A percentile compares a stretch with the other conserved stretches of the same genome.
phyloP scores from a whole-genome alignment of 371 early-diverging fungal genomes.

The Amoeboaphelidium protococcarum region DNA sequence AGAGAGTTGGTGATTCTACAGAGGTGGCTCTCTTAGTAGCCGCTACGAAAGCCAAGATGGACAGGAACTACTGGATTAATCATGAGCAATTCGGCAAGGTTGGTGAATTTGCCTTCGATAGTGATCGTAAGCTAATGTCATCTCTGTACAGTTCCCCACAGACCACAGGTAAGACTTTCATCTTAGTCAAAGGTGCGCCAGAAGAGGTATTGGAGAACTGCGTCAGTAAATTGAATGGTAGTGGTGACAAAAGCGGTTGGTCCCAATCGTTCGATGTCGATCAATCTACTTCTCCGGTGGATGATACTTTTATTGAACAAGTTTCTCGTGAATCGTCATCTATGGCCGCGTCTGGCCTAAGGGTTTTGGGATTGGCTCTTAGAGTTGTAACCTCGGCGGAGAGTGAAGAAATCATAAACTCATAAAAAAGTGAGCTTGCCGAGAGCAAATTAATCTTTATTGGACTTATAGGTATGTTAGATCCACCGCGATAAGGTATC shows the following conservation, averaged over 20 bases:
- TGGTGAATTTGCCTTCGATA: slow-evolving; percentile 57
- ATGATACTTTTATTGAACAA: slow-evolving; percentile 27
- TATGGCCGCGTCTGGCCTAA: slow-evolving; percentile 51
- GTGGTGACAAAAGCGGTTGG: slow-evolving; percentile 18
- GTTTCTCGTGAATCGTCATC: slow-evolving; percentile 36
- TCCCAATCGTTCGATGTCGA: slow-evolving; percentile 17
- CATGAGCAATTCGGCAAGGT: slow-evolving; percentile 17
- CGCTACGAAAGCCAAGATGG: slow-evolving; percentile 23
- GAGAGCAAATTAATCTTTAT: slow-evolving; percentile 28
- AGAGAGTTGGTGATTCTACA: slow-evolving; percentile 49
- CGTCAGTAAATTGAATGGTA: slow-evolving; percentile 19
- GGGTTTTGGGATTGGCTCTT: slow-evolving; percentile 58
- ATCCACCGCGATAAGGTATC: slow-evolving; percentile 57
- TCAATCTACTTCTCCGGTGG: slow-evolving; percentile 17
- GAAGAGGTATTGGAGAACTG: slow-evolving; percentile 42
- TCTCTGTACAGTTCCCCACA: slow-evolving; percentile 20
- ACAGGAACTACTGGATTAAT: slow-evolving; percentile 17
- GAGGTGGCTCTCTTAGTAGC: slow-evolving; percentile 55
- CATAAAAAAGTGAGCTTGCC: background rate
- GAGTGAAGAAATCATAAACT: background rate
- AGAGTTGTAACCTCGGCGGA: slow-evolving; percentile 22
- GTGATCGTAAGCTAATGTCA: slow-evolving; percentile 73
- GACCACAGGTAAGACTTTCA: slow-evolving; percentile 15
- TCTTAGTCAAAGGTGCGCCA: slow-evolving; percentile 54
- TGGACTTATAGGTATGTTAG: slow-evolving; percentile 56